Evolutionary conservation across 2,329 filamentous ascomycete species (phyloP).

Genomic region (Aureobasidium sp.): DNA sequence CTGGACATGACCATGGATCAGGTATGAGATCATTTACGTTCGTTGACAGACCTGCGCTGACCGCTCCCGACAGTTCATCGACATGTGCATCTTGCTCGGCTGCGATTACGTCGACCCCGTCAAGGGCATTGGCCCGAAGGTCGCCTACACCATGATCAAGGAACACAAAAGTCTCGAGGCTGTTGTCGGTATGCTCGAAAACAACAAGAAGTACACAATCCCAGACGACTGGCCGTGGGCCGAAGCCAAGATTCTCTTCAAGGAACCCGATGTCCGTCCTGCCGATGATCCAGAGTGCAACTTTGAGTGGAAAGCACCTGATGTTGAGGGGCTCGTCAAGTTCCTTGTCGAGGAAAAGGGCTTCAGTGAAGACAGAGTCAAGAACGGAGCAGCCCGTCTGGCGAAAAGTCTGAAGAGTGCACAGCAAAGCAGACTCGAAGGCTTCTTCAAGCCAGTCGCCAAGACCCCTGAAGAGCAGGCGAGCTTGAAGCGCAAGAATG

Average conservation of each 20-base stretch:
- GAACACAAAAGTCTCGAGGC: conserved; percentile 85
- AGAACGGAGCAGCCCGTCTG: conserved; percentile 67
- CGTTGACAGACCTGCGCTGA: neutral
- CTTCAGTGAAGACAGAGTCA: conserved; percentile 91
- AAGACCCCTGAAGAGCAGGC: conserved; percentile 84
- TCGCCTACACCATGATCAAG: conserved; percentile 87
- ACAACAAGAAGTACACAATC: conserved; percentile 71
- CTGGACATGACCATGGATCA: conserved; percentile 81
- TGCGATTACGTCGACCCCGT: conserved; percentile 97
- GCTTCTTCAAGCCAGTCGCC: conserved; percentile 91
- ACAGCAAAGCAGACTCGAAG: conserved; percentile 86
- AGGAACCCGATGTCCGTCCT: conserved; percentile 77
- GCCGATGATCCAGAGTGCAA: conserved; percentile 84
- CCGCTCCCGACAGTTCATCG: conserved; percentile 65
- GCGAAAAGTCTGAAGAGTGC: conserved; percentile 86
- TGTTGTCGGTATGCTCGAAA: conserved; percentile 72
- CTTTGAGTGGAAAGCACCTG: conserved; percentile 95
- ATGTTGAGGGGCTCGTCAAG: conserved; percentile 80
- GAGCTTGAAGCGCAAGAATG: conserved; percentile 82
- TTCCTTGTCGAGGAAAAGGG: conserved; percentile 92
- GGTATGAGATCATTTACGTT: conserved; percentile 41
- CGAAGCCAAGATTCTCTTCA: conserved; percentile 86
- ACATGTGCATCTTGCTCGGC: conserved; percentile 93
- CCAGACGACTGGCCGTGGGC: conserved; percentile 96
- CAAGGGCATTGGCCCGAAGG: conserved; percentile 86